phyloP scores from a whole-genome alignment of 305 asterid genomes.

The Plantago lanceolata region DNA sequence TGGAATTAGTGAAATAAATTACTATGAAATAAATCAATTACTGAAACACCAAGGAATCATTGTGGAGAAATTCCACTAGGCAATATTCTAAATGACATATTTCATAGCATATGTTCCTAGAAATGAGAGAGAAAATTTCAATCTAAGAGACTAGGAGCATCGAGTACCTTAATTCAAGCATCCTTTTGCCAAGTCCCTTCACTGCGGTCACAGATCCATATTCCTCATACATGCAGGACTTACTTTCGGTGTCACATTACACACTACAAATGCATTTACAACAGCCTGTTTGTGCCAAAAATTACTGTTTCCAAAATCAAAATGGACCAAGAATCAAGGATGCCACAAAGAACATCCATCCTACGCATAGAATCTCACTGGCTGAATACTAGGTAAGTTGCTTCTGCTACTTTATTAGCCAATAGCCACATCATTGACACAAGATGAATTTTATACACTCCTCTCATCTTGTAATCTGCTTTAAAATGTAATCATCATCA shows the following conservation, averaged over 20 bases:
- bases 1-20: too few relatives aligned
- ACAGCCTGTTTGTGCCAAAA: slow-evolving; percentile 29
- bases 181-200: slow-evolving; percentile 36
- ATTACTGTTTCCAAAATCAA: slow-evolving; percentile 1
- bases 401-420: slow-evolving; percentile 25
- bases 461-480: slow-evolving; percentile 28
- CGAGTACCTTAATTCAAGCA: slow-evolving; percentile 50
- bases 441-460: slow-evolving; percentile 25
- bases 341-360: slow-evolving; percentile 29
- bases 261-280: slow-evolving; percentile 50
- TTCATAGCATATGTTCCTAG: too few relatives aligned
- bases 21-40: too few relatives aligned
- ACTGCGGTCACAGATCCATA: slow-evolving; percentile 11
- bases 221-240: not conserved
- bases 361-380: slow-evolving; percentile 49
- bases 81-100: too few relatives aligned
- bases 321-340: slow-evolving; percentile 42
- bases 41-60: too few relatives aligned
- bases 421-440: slow-evolving; percentile 18
- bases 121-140: not conserved
- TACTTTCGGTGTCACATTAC: slow-evolving; percentile 30
- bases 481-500: slow-evolving; percentile 26
- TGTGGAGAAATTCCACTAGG: too few relatives aligned
- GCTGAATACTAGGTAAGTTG: slow-evolving; percentile 34
- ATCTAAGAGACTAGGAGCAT: slow-evolving; percentile 9